phyloP scores from a whole-genome alignment of 2,329 filamentous ascomycete species.

The Beauveria varroae region DNA sequence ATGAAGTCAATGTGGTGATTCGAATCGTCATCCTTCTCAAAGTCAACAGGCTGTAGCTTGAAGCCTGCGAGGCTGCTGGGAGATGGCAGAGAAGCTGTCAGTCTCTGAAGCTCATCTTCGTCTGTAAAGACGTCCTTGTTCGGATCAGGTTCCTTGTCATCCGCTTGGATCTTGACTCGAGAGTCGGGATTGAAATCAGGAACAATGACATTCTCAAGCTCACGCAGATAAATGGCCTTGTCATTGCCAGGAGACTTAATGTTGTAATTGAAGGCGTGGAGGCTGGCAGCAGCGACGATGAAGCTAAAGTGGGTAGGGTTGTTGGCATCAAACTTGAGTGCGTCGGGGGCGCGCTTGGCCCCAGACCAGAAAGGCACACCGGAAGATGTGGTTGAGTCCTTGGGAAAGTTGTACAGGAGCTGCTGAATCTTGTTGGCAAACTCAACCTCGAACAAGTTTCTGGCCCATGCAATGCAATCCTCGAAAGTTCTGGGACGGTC shows the following conservation, averaged over 20 bases:
- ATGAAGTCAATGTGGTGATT: conserved; percentile 99
- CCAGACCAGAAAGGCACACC: conserved; percentile 97
- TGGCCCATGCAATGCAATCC: conserved; percentile 94
- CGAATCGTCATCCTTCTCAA: conserved; percentile 97
- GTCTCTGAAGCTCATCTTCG: conserved; percentile 63
- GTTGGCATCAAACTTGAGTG: conserved; percentile 78
- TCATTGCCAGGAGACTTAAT: conserved; percentile 74
- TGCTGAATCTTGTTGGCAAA: conserved; percentile 97
- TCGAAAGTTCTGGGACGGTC: conserved; percentile 90
- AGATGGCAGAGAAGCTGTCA: conserved; percentile 65
- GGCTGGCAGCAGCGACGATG: conserved; percentile 77
- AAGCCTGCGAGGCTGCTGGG: conserved; percentile 79
- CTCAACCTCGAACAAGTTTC: conserved; percentile 88
- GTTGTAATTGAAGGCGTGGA: conserved; percentile 96
- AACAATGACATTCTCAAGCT: conserved; percentile 87
- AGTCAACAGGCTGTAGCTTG: conserved; percentile 86
- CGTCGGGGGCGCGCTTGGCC: conserved; percentile 89
- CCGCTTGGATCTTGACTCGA: conserved; percentile 91
- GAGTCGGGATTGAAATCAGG: conserved; percentile 90
- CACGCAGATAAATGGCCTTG: conserved; percentile 65
- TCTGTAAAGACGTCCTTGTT: conserved; percentile 69
- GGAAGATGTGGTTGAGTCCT: conserved; percentile 79
- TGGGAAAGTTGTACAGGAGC: conserved; percentile 93
- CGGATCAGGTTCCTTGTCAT: conserved; percentile 90
- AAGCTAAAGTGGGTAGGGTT: conserved; percentile 86